Base-by-base conservation (phyloP, 106 monocot genomes). In the Triglochin maritima region DNA sequence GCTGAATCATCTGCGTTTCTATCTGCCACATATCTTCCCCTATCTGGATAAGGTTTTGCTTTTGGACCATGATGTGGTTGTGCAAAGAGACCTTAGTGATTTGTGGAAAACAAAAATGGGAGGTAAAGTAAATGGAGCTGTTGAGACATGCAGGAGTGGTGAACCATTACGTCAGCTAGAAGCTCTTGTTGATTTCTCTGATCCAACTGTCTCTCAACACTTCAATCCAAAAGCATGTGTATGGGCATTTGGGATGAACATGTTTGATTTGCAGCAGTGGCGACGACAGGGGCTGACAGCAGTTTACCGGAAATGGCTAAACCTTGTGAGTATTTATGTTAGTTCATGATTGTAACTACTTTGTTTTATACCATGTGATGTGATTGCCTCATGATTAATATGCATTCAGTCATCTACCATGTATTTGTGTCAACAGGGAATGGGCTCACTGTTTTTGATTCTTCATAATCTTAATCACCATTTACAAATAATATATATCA, bases 221-320 rank as follows among this genome's bases (percentile, higher is more conserved):
- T 83, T 94, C 66, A 65, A 87, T 57, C 64, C 76, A 62, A 81
- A 87, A 14, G 56, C 78, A 17, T 85, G 87, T 58, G 45, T 73
- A 46, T 87, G 84, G 87, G 78, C 90, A n/a, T 85, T 83, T 65
- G 94, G 94, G 7, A 83, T 95, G 90, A 95, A 95, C 62, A 79
- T 95, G 7, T 83, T 95, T 76, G 79, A 95, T 59, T 69, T 95
- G 63, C 63, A 81, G 9, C 78, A 81, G 59, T 95, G 94, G 94
- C 76, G 94, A 29, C 71, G 29, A 46, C 75, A 50, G 62, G 79
- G 73, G 44, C 52, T 95, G 47, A 87, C 76, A n/a, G 42, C 47
- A 13, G 73, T 68, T 54, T 81, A 80, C 45, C 65, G 80, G 9
- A 87, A 90, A 17, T 95, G 80, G 87, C 73, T 81, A 57, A 84